These are phyloP conservation scores for Tylopilus subfusipes DNA, from an alignment of 768 basidiomycete genomes.

Conservation along the genomic window DNA sequence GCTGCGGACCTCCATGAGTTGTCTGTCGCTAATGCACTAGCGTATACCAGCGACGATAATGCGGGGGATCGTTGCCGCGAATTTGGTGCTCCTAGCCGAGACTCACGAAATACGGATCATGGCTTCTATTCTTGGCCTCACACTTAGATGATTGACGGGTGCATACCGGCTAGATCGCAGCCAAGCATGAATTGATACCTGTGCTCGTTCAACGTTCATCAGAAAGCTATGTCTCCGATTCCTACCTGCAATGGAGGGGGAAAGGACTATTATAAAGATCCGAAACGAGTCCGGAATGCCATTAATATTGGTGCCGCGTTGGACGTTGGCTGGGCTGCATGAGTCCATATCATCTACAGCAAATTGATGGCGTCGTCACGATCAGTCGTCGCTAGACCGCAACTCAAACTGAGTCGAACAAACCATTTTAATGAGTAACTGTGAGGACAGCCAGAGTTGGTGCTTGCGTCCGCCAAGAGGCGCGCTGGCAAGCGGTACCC, in stretches of 20 bases:
- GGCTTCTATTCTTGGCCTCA: too few relatives aligned
- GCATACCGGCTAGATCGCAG: too few relatives aligned
- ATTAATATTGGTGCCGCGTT: too few relatives aligned
- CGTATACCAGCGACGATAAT: not conserved
- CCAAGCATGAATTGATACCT: too few relatives aligned
- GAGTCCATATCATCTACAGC: not conserved
- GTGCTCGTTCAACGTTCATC: too few relatives aligned
- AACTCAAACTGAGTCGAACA: not conserved
- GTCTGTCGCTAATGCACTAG: not conserved
- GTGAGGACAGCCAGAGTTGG: not conserved
- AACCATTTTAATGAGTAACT: not conserved
- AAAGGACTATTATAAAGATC: not conserved
- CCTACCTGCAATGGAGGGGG: not conserved
- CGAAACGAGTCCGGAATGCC: not conserved
- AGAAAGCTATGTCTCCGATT: not conserved
- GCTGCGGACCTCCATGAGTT: not conserved
- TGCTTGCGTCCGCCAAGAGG: not conserved
- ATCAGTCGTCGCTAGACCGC: not conserved
- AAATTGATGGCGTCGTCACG: not conserved
- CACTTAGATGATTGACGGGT: too few relatives aligned
- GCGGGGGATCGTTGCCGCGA: not conserved
- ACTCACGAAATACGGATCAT: too few relatives aligned
- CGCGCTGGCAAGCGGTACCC: too few relatives aligned
- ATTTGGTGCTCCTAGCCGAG: not conserved
- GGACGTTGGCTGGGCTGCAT: not conserved